Evolutionary conservation across 1,139 yeast species (phyloP).

Genomic region (Chernovozyma aurita): DNA sequence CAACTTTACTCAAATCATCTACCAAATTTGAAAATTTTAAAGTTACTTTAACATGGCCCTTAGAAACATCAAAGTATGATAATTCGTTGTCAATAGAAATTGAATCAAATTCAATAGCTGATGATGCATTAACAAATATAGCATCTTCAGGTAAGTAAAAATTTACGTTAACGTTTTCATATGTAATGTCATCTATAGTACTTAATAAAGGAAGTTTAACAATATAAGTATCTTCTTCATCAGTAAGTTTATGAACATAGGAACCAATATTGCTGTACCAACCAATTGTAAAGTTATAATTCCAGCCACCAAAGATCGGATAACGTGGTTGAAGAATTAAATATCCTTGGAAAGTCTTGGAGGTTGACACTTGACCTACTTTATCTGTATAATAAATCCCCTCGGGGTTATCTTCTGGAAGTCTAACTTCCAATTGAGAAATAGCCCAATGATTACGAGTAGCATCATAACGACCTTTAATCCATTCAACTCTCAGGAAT

Average conservation of each 20-base stretch:
- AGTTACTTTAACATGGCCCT: constrained; percentile 79
- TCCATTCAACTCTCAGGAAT: constrained; percentile 76
- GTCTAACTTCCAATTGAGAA: constrained; percentile 34
- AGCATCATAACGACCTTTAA: constrained; percentile 47
- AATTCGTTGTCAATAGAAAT: constrained; percentile 40
- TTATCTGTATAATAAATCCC: constrained; percentile 76
- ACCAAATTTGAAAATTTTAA: constrained; percentile 59
- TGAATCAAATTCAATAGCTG: constrained; percentile 47
- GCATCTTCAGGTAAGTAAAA: constrained; percentile 91
- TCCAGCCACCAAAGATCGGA: constrained; percentile 96
- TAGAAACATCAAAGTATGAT: constrained; percentile 70
- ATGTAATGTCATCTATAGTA: constrained; percentile 65
- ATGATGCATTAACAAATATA: constrained; percentile 50
- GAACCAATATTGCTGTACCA: constrained; percentile 66
- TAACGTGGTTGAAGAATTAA: constrained; percentile 76
- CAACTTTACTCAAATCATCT: constrained; percentile 61
- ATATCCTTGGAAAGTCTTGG: constrained; percentile 43
- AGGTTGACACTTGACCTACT: constrained; percentile 93
- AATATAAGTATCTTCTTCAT: constrained; percentile 50
- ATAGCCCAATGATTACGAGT: constrained; percentile 44
- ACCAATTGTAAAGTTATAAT: constrained; percentile 90
- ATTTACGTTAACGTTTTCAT: constrained; percentile 56
- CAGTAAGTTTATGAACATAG: constrained; percentile 42
- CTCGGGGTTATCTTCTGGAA: constrained; percentile 47
- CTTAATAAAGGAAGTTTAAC: constrained; percentile 69